Evolutionary conservation across 768 basidiomycete species (phyloP), one percentile per base, ranked within the genome.

Genomic region (Myochromella boudieri): DNA sequence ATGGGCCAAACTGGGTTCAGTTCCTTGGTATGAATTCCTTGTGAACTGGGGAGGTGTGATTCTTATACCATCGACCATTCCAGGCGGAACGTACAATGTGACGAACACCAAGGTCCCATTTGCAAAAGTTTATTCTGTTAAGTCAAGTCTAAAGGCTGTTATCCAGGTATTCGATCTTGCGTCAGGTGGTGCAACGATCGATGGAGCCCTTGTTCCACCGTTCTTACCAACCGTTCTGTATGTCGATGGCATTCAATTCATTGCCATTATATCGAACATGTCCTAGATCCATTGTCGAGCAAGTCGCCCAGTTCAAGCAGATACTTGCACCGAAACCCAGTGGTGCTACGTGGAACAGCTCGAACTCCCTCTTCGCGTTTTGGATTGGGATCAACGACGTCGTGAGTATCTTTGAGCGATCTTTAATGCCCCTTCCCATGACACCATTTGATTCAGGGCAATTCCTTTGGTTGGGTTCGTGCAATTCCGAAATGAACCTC

Each of bases 301-400:
- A 85, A 59, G 78, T 84, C 5, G 66, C 70, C 41, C 64, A 77
- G 56, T 84, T 82, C 66, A 71, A 77, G 37, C 27, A 56, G 10
- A 60, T 72, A 33, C 64, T 74, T 0, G 72, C 72, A 3, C 54
- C 66, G 2, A 76, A 73, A 52, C 78, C 80, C 0, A 49, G 55
- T 6, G 70, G 61, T 6, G 75, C 77, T 1, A 56, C 67, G 8
- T 85, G 82, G 84, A 59, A 69, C 29, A 72, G 75, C 54, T 61
- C 65, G 2, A 76, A 84, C 52, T 66, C 77, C 25, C 62, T 84
- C 4, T 84, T 85, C 60, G 75, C 76, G 2, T 54, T 84, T 34
- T 85, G 82, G 81, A 81, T 85, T 42, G 82, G 82, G 2, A 84
- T 84, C 47, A 84, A 85, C 50, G 82, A 83, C 43, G 69, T 81